phyloP scores from a whole-genome alignment of 2,329 filamentous ascomycete genomes.

The Colletotrichum cordylinicola region DNA sequence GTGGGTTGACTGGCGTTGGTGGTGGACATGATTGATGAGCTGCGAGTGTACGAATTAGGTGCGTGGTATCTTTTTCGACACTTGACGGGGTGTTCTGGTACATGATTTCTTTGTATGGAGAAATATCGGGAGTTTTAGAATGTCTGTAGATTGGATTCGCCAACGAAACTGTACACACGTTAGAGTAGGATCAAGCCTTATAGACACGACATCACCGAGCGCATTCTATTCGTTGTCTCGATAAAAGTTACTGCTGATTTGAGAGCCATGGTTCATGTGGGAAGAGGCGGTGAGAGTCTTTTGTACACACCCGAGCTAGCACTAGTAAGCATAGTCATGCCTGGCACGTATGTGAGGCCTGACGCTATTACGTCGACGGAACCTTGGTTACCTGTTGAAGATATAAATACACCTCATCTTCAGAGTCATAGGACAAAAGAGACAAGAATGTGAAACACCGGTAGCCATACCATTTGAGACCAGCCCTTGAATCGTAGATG shows the following conservation, averaged over 20 bases:
- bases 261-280: too few species aligned
- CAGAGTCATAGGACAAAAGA: background rate
- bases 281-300: too few species aligned
- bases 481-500: background rate
- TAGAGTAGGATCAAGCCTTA: background rate
- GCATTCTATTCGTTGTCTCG: background rate
- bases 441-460: rapidly evolving
- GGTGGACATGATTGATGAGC: conserved; percentile 40
- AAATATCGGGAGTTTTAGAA: background rate
- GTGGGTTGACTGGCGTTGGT: conserved; percentile 54
- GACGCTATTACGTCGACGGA: background rate
- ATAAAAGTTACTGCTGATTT: rapidly evolving
- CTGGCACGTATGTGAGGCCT: too few species aligned
- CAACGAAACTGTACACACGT: conserved; percentile 11
- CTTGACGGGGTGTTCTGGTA: background rate
- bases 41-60: background rate
- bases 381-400: rapidly evolving
- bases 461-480: background rate
- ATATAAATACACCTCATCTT: background rate
- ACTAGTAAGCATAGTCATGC: too few species aligned
- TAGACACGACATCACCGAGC: background rate
- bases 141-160: conserved; percentile 11
- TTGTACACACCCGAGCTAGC: too few species aligned
- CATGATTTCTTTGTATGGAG: background rate
- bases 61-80: background rate